phyloP scores from a whole-genome alignment of 2,329 filamentous ascomycete species.

The Sclerotinia sclerotiorum region DNA sequence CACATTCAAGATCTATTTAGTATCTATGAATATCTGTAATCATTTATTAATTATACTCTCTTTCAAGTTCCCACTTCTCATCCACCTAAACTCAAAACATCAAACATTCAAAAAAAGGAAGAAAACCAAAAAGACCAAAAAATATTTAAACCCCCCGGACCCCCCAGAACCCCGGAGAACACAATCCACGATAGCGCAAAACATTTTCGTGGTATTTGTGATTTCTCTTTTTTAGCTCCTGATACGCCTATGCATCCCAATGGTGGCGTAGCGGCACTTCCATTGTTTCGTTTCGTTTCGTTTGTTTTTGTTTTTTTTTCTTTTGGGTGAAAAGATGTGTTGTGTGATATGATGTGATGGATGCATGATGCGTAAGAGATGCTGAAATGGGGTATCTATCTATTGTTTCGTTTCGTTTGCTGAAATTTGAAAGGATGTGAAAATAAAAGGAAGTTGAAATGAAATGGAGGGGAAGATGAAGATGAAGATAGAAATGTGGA shows the following conservation, averaged over 20 bases:
- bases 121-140: constrained; percentile 26
- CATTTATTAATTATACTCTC: no score
- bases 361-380: constrained; percentile 48
- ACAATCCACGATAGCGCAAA: constrained; percentile 50
- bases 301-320: no score
- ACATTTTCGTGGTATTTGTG: constrained; percentile 49
- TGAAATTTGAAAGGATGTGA: constrained; percentile 28
- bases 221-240: constrained; percentile 39
- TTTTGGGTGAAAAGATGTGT: no score
- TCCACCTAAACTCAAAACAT: no score
- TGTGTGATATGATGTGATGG: background rate
- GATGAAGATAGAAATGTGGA: background rate
- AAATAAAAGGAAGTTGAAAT: no score
- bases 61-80: no score
- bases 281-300: constrained; percentile 37
- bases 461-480: no score
- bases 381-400: constrained; percentile 51
- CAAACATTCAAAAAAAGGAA: background rate
- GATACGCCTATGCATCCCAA: constrained; percentile 49
- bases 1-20: no score
- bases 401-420: constrained; percentile 41
- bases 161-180: constrained; percentile 32
- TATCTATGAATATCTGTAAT: no score
- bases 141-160: no score
- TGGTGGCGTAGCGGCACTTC: constrained; percentile 51